Conservation (phyloP, 768 basidiomycete genomes). For the Boletus vinaceobasis region DNA sequence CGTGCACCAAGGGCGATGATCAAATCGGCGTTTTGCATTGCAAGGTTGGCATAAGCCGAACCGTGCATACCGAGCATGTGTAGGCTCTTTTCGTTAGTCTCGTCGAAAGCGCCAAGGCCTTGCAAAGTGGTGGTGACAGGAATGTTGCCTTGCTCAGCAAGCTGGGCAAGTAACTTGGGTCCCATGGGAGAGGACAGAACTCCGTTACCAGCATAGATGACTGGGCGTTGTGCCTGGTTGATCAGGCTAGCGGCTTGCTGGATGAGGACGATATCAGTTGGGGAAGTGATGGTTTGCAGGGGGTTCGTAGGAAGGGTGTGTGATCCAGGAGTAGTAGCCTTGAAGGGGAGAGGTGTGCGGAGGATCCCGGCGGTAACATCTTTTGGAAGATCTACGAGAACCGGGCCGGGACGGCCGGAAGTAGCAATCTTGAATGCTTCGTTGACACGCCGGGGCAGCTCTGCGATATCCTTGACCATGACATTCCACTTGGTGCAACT, state of each 20-base stretch:
- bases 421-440: constrained; percentile 99
- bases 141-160: constrained; percentile 84
- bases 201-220: constrained; percentile 93
- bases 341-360: constrained; percentile 79
- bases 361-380: constrained; percentile 95
- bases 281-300: constrained; percentile 53
- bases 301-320: constrained; percentile 74
- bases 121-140: constrained; percentile 97
- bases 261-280: constrained; percentile 65
- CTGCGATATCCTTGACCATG: constrained; percentile 96
- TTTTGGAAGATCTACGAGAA: constrained; percentile 98
- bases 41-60: constrained; percentile 92
- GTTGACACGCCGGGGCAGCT: constrained; percentile 92
- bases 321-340: constrained; percentile 80
- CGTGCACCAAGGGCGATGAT: constrained; percentile 96
- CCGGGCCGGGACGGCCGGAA: constrained; percentile 94
- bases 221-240: constrained; percentile 84
- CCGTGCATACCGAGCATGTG: constrained; percentile 99
- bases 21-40: constrained; percentile 96
- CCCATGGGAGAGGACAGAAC: constrained; percentile 80
- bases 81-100: constrained; percentile 77
- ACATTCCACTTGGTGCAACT: constrained; percentile 99
- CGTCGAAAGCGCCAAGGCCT: constrained; percentile 94
- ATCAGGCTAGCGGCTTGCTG: constrained; percentile 85
- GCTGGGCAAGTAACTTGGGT: constrained; percentile 73